Evolutionary conservation across 2,329 filamentous ascomycete species (phyloP), one percentile per base, ranked within the genome.

Genomic region (Fusarium sp.): DNA sequence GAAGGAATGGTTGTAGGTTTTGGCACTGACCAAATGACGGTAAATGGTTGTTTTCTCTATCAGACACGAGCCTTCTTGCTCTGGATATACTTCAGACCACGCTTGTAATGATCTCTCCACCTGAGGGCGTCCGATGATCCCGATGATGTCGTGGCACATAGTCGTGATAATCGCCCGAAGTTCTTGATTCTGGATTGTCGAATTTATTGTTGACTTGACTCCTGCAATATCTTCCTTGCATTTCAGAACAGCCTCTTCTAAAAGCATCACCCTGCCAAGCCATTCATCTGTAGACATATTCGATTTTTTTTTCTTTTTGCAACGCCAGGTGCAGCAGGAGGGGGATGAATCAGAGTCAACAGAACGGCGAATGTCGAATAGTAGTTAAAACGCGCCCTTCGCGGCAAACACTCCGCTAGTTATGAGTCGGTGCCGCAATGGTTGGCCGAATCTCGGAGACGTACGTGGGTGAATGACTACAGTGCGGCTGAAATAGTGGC

Each of bases 51-150:
- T 50, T 37, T 31, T 50, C 18, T 50, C 23, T 50, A 50, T 50
- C 36, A 50, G 10, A 2, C 6, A 14, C n/a, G 25, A 1, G 0
- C 35, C 36, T 11, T 42, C 48, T 11, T 43, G 25, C 6, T 50
- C 48, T n/a, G 48, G 48, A 15, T 50, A 50, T 50, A 50, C 48
- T 50, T 50, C 48, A 42, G 48, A 50, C 48, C 48, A 50, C 4
- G 48, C 48, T 3, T 15, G 48, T 4, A 50, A 11, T 0, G 48
- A 50, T 43, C 48, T 29, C 35, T 50, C 48, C 0, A 31, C 25
- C 6, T 50, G 48, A 5, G 48, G 48, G 5, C 48, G 4, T 21
- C 48, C 48, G 18, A 50, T 50, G 21, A 50, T 50, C 6, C 25
- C 48, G 10, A 50, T n/a, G 1, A 50, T 50, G 5, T 50, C 48